Evolutionary conservation across 495 filamentous ascomycete genomes (phyloP).

Genomic region (Hamigera avellanea): DNA sequence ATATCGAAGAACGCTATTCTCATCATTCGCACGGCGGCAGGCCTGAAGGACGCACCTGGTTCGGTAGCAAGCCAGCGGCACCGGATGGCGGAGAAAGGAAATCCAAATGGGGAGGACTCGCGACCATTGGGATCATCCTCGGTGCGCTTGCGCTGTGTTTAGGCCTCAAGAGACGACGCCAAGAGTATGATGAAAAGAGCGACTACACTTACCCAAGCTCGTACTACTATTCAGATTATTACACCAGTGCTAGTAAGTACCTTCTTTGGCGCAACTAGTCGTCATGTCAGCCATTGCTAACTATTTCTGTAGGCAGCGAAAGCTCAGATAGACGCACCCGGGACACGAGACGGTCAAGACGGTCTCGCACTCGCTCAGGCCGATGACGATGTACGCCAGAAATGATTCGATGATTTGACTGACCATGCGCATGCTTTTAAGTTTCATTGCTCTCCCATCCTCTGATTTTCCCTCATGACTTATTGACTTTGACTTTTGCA

Average conservation of each 20-base stretch:
- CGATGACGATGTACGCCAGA: constrained; percentile 10
- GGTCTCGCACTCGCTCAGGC: constrained; percentile 25
- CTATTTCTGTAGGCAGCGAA: constrained; percentile 30
- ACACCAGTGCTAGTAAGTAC: constrained; percentile 33
- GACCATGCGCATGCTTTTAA: not conserved
- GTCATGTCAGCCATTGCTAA: constrained; percentile 1
- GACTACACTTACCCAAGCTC: constrained; percentile 33
- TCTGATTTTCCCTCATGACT: no score
- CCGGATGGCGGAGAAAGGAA: constrained; percentile 39
- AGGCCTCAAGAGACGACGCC: constrained; percentile 56
- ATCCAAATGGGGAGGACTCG: constrained; percentile 46
- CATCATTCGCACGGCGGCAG: constrained; percentile 31
- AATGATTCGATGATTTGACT: not conserved
- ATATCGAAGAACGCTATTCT: constrained; percentile 61
- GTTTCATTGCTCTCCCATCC: not conserved
- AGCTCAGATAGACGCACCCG: constrained; percentile 39
- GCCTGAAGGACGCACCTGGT: constrained; percentile 58
- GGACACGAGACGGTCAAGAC: constrained; percentile 31
- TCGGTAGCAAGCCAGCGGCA: constrained; percentile 43
- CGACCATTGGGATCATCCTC: constrained; percentile 46
- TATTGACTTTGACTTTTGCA: constrained; percentile 7
- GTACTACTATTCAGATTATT: constrained; percentile 24
- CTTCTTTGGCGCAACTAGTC: not conserved
- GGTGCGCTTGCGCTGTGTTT: constrained; percentile 59
- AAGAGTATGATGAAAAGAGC: constrained; percentile 40